Conservation (phyloP, 2,329 filamentous ascomycete genomes). For the Colletotrichum salicis region DNA sequence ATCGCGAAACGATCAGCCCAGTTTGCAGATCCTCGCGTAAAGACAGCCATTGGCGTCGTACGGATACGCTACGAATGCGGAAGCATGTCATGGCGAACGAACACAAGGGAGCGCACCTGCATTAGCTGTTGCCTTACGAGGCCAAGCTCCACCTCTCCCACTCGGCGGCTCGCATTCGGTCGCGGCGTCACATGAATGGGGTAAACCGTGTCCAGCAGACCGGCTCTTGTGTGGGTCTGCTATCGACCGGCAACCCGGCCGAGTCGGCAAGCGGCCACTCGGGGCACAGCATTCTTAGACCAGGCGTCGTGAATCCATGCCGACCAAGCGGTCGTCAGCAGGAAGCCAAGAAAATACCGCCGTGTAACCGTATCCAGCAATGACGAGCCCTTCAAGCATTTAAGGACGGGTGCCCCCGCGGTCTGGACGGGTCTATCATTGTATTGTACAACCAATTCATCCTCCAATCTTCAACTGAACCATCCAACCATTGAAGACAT, state of each 20-base stretch:
- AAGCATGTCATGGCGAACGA: conserved; percentile 13
- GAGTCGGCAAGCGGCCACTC: conserved; percentile 34
- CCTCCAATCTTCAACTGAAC: background rate
- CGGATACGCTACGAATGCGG: conserved; percentile 7
- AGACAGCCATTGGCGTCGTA: conserved; percentile 9
- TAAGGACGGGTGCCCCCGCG: conserved; percentile 18
- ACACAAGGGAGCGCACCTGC: conserved; percentile 7
- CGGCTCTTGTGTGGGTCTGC: conserved; percentile 27
- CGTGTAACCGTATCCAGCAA: conserved; percentile 25
- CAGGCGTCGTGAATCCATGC: conserved; percentile 32
- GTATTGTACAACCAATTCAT: background rate
- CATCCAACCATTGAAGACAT: background rate
- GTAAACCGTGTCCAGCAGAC: conserved; percentile 18
- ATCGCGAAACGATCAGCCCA: conserved; percentile 24
- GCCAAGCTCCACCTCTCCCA: conserved; percentile 23
- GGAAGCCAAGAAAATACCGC: conserved; percentile 23
- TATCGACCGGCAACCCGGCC: conserved; percentile 27
- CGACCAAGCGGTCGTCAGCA: conserved; percentile 28
- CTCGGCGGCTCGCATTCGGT: conserved; percentile 13
- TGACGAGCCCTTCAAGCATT: conserved; percentile 22
- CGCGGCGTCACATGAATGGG: conserved; percentile 15
- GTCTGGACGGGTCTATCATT: conserved; percentile 4
- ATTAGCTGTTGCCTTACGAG: conserved; percentile 33
- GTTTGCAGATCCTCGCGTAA: conserved; percentile 31
- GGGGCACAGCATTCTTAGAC: conserved; percentile 33